Evolutionary conservation across 495 filamentous ascomycete species (phyloP).

Genomic region (Cairneyella variabilis): DNA sequence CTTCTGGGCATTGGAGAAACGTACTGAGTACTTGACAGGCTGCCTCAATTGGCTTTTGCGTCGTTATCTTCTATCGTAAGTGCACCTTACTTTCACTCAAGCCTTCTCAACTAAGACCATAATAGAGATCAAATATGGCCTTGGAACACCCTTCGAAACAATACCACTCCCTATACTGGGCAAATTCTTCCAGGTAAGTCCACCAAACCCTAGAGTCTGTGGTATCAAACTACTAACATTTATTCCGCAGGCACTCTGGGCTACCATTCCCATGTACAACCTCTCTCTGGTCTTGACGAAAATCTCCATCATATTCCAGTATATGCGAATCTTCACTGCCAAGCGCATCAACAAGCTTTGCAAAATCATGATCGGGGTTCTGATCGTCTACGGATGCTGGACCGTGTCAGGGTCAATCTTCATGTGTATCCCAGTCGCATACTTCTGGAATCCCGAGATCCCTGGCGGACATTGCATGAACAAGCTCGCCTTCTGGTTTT

Average conservation of each 20-base stretch:
- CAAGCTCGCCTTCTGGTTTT: conserved; percentile 38
- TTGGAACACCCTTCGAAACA: background rate
- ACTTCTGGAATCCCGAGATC: conserved; percentile 48
- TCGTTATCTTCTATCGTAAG: background rate
- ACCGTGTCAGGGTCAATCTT: conserved; percentile 39
- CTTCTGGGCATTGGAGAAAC: too few relatives aligned
- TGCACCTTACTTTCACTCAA: too few relatives aligned
- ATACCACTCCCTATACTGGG: background rate
- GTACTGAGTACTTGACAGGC: too few relatives aligned
- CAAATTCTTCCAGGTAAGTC: background rate
- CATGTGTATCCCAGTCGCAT: conserved; percentile 50
- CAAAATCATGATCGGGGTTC: conserved; percentile 33
- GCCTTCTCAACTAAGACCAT: background rate
- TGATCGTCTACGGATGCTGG: conserved; percentile 38
- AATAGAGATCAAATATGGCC: background rate
- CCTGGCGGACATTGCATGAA: conserved; percentile 50
- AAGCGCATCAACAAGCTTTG: conserved; percentile 31
- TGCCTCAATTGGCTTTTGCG: background rate
- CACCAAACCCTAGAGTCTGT: background rate
- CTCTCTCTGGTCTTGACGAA: conserved; percentile 31
- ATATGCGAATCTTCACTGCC: conserved; percentile 42
- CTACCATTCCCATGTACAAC: background rate
- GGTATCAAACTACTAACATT: too few relatives aligned
- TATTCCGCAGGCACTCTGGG: background rate
- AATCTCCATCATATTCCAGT: conserved; percentile 46